These are phyloP conservation scores for Ganoderma multipileum DNA, from an alignment of 1,284 basidiomycete species.

Conservation along the genomic window DNA sequence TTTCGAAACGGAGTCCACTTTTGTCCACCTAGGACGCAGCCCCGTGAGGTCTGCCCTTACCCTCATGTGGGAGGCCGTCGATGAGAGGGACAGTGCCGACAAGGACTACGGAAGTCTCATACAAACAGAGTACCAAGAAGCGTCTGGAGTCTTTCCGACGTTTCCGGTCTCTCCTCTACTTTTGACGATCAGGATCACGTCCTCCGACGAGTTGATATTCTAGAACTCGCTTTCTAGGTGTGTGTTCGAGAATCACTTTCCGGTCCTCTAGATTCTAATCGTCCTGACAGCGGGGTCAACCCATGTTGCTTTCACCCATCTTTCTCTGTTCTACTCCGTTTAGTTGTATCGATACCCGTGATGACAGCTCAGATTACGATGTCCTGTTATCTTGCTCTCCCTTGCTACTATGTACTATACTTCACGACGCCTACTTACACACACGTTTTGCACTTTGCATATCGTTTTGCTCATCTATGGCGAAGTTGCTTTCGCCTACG, in stretches of 20 bases:
- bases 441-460: neutral
- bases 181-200: neutral
- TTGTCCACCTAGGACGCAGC: neutral
- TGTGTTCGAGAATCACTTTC: neutral
- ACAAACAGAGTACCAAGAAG: neutral
- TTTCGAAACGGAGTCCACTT: neutral
- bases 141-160: neutral
- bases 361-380: neutral
- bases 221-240: neutral
- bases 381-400: neutral
- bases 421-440: neutral
- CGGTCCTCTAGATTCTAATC: neutral
- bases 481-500: neutral
- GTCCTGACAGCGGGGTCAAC: neutral
- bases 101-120: neutral
- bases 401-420: neutral
- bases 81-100: neutral
- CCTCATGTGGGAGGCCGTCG: neutral
- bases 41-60: neutral
- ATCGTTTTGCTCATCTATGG: neutral
- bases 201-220: neutral
- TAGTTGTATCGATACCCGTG: neutral
- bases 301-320: neutral
- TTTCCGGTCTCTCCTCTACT: neutral
- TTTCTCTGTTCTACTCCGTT: neutral